Evolutionary conservation across 2,329 filamentous ascomycete genomes (phyloP).

Genomic region (Beauveria sp.): DNA sequence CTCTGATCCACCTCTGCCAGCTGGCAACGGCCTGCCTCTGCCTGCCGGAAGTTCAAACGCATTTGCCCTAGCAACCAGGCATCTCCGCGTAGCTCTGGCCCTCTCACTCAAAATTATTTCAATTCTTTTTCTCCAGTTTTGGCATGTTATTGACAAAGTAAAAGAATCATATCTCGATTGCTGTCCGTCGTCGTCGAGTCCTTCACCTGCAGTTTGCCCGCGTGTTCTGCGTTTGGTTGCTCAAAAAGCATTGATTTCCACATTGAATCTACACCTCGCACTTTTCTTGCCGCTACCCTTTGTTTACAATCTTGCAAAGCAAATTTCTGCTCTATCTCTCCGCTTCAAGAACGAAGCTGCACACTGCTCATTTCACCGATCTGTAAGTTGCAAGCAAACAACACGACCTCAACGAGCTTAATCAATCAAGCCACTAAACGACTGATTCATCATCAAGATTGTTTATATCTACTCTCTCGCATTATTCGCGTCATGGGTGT

Average conservation of each 20-base stretch:
- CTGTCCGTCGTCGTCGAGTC: background rate
- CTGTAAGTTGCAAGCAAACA: background rate
- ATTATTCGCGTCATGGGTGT: conserved; percentile 12
- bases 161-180: background rate
- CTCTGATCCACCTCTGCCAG: conserved; percentile 3
- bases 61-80: background rate
- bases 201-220: background rate
- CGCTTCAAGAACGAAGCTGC: background rate
- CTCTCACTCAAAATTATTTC: background rate
- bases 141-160: background rate
- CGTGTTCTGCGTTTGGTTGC: background rate
- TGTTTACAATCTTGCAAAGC: background rate
- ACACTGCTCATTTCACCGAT: background rate
- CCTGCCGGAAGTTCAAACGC: background rate
- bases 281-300: background rate
- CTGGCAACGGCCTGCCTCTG: conserved; percentile 3
- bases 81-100: background rate
- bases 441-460: background rate
- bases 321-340: background rate
- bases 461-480: too few relatives aligned
- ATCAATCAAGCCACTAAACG: too few relatives aligned
- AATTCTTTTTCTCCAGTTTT: background rate
- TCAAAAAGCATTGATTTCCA: background rate
- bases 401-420: background rate
- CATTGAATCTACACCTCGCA: background rate